Evolutionary conservation across 1,284 basidiomycete species (phyloP), one percentile per base, ranked within the genome.

Genomic region (Tilletiopsis washingtonensis): DNA sequence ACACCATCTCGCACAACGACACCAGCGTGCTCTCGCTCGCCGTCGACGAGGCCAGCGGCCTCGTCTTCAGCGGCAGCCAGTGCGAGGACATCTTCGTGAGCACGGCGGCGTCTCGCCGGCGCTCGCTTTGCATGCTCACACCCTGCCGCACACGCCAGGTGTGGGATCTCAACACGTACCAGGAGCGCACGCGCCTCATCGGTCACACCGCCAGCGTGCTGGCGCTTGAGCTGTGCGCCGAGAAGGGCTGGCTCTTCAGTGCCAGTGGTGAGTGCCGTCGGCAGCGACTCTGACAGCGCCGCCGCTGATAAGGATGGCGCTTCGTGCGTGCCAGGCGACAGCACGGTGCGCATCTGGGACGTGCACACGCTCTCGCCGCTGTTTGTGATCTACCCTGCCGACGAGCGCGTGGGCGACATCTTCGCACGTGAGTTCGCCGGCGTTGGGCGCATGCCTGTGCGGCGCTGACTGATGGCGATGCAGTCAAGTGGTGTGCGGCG

Each of bases 141-240:
- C n/a, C n/a, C n/a, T n/a, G n/a, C n/a, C n/a, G n/a, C n/a, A n/a
- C n/a, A n/a, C 32, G 12, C 17, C 32, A 52, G 25, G 68, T 69
- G 4, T 67, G 62, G 62, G 53, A 65, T 44, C 52, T 69, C 9
- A 23, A 34, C 24, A 62, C 59, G 4, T 62, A 61, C 21, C 59
- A 64, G 21, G 45, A 47, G 3, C 47, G 32, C 2, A 55, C 67
- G 1, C 53, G 47, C 3, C 41, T 69, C 0, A 14, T 53, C 1
- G 91, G 91, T 0, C 91, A 97, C 65, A 84, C 84, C 0, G 87
- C 85, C 7, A 87, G 85, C 51, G 84, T 96, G 0, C 78, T 97
- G 14, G 84, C 84, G 2, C 77, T 97, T 26, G 84, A 87, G 61
- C 80, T 88, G 49, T 85, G 85, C 3, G 74, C 81, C 40, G 84